Conservation (phyloP, 73 alveolate genomes). For the Durusdinium trenchii region DNA sequence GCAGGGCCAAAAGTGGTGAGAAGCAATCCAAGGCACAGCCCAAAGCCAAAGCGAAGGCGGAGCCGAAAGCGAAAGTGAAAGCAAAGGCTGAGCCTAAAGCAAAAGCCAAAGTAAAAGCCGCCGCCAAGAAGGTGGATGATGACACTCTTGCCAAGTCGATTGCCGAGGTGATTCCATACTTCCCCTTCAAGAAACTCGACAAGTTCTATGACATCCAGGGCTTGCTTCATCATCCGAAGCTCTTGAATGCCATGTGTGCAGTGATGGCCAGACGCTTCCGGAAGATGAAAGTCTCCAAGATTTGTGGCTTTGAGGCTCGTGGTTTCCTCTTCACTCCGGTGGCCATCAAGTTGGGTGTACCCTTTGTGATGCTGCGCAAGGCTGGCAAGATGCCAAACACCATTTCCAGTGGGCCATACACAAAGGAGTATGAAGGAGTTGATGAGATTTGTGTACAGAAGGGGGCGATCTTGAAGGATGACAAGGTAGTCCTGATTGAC, state of each 20-base stretch:
- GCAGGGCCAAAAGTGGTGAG: not conserved
- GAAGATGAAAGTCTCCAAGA: slow-evolving; percentile 67
- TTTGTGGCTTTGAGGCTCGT: slow-evolving; percentile 81
- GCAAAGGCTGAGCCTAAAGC: slow-evolving; percentile 59
- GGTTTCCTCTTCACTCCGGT: slow-evolving; percentile 94
- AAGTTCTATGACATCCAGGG: slow-evolving; percentile 93
- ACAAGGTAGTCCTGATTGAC: slow-evolving; percentile 74
- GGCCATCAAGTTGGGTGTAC: slow-evolving; percentile 88
- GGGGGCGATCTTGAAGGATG: slow-evolving; percentile 93
- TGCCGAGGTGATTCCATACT: slow-evolving; percentile 65
- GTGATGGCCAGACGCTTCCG: slow-evolving; percentile 85
- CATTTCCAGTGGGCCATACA: slow-evolving; percentile 92
- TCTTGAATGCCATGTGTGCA: slow-evolving; percentile 92
- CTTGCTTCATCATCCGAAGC: slow-evolving; percentile 78
- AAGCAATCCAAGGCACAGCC: not conserved
- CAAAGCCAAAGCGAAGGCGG: slow-evolving; percentile 6
- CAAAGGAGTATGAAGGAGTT: slow-evolving; percentile 93
- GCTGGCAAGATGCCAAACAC: slow-evolving; percentile 94
- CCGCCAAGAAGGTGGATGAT: slow-evolving; percentile 1
- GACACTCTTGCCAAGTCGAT: slow-evolving; percentile 34
- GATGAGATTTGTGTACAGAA: slow-evolving; percentile 90
- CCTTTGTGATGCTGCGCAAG: slow-evolving; percentile 94
- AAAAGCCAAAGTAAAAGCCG: slow-evolving; percentile 79
- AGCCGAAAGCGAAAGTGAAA: slow-evolving; percentile 2
- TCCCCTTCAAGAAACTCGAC: slow-evolving; percentile 88